Evolutionary conservation across 2,329 filamentous ascomycete species (phyloP).

Genomic region (Aspergillus sp.): DNA sequence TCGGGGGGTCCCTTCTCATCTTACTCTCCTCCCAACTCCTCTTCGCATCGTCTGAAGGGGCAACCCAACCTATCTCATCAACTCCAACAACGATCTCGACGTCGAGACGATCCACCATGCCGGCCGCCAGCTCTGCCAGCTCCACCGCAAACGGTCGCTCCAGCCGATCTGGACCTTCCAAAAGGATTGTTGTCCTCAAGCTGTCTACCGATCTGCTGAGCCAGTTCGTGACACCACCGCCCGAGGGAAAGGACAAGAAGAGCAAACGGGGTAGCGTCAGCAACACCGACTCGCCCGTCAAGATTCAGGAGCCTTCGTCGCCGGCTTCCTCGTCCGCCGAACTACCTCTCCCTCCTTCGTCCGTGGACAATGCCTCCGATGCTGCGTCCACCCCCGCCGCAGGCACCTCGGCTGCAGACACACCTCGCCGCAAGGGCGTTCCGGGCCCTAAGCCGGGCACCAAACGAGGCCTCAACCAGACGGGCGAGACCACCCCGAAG

Average conservation of each 20-base stretch:
- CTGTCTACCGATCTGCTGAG: constrained; percentile 40
- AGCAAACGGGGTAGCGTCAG: constrained; percentile 18
- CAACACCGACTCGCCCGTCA: constrained; percentile 24
- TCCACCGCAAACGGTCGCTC: constrained; percentile 40
- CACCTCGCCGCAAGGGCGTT: constrained; percentile 72
- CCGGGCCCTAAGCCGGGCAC: constrained; percentile 68
- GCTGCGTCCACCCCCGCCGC: constrained; percentile 42
- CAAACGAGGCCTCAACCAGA: constrained; percentile 58
- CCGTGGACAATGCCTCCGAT: constrained; percentile 46
- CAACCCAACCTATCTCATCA: not conserved
- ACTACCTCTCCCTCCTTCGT: constrained; percentile 37
- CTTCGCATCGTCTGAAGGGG: not conserved
- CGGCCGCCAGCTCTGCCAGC: constrained; percentile 29
- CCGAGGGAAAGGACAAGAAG: constrained; percentile 25
- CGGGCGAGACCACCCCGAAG: constrained; percentile 65
- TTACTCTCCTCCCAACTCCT: not conserved
- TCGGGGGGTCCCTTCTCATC: not conserved
- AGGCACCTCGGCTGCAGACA: constrained; percentile 44
- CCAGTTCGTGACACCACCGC: constrained; percentile 32
- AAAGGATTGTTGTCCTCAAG: constrained; percentile 42
- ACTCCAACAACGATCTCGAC: not conserved
- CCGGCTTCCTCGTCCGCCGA: constrained; percentile 40
- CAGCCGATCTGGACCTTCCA: constrained; percentile 33
- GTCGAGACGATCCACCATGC: constrained; percentile 17
- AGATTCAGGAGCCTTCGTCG: constrained; percentile 36